Base-by-base conservation (phyloP, 2,329 filamentous ascomycete species). In the Ophiostoma sp. region DNA sequence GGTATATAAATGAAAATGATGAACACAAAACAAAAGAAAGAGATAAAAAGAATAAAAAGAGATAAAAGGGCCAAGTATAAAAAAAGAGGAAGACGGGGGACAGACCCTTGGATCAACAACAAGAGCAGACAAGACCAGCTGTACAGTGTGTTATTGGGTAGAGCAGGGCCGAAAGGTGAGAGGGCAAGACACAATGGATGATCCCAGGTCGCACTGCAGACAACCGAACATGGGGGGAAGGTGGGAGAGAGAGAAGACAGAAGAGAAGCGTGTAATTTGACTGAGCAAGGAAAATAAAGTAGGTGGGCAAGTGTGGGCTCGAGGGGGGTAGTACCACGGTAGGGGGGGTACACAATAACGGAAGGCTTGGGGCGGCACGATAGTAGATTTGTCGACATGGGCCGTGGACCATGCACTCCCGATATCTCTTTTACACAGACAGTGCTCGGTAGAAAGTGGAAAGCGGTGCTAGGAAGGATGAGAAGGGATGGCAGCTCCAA, bases 161-260 rank as follows among this genome's bases (percentile, higher is more conserved):
- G 64, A 61, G 36, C 33, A 69, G 57, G 57, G 31, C 28, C 39
- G 31, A 45, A 28, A 64, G 64, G 52, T 33, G 39, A 59, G n/a
- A 57, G 55, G 12, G 42, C 33, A 28, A 59, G 50, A 61, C 61
- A 72, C 8, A 57, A 45, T 36, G 48, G 68, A 28, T 39, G 31
- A 57, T 61, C 36, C 59, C 39, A 63, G 71, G 71, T 73, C 33
- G 55, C 42, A 73, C 71, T 63, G 55, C 39, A 70, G 64, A 63
- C 55, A 42, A 48, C 28, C 48, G 50, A 69, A 39, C 66, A 64
- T 64, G 55, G 55, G 59, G 70, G 70, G 55, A 11, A 57, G 48
- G 61, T 3, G 25, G 64, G 42, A 17, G 22, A 5, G 42, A 17
- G 42, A 5, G 17, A 11, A 22, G n/a, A n/a, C n/a, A n/a, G 68